Evolutionary conservation across 441 rosid genomes (phyloP).

Genomic region (Geranium incanum): DNA sequence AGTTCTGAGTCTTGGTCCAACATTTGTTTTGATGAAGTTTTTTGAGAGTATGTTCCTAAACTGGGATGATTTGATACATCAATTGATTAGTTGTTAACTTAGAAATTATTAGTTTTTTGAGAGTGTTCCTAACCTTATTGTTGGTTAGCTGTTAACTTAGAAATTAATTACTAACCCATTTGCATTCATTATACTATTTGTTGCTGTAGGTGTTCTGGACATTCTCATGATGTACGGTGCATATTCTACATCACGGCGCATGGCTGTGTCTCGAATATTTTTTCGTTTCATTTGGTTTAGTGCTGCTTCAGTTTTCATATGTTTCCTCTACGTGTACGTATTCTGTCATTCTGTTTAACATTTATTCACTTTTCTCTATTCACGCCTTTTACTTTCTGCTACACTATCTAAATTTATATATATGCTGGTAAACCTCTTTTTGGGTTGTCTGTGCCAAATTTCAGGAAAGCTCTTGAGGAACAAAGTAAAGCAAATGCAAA

Average conservation of each 20-base stretch:
- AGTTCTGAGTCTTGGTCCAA: constrained; percentile 93
- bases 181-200: constrained; percentile 13
- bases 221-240: constrained; percentile 96
- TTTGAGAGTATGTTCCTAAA: constrained; percentile 54
- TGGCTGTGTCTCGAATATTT: constrained; percentile 79
- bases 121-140: not conserved
- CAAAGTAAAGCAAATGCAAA: constrained; percentile 38
- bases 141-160: not conserved
- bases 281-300: constrained; percentile 85
- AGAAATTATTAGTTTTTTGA: no score
- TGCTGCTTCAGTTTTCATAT: constrained; percentile 61
- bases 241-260: constrained; percentile 70
- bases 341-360: constrained; percentile 14
- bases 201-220: constrained; percentile 72
- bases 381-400: not conserved
- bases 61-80: not conserved
- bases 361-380: constrained; percentile 18
- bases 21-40: constrained; percentile 91
- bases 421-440: constrained; percentile 10
- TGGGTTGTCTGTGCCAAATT: constrained; percentile 19
- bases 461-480: constrained; percentile 74
- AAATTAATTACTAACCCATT: not conserved
- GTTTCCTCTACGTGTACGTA: constrained; percentile 93
- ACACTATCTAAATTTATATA: not conserved
- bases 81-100: not conserved